phyloP scores from a whole-genome alignment of 148 eudicot species.

The Hydrangea macrophylla region DNA sequence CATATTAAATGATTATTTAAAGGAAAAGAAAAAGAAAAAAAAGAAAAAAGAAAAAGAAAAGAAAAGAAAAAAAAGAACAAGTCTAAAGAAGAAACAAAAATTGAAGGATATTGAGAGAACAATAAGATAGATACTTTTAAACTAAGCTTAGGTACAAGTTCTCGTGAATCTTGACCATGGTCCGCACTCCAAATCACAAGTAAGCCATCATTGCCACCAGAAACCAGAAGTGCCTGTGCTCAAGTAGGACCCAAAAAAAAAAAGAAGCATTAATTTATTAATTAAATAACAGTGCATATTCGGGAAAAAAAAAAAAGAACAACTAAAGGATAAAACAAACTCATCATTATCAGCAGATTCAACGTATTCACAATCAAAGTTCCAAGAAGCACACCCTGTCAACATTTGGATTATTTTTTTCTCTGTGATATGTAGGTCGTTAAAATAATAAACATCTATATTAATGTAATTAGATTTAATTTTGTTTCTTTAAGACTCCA shows the following conservation, averaged over 20 bases:
- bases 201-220: slow-evolving; percentile 97
- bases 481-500: background rate
- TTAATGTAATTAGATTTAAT: background rate
- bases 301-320: background rate
- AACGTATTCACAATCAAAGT: background rate
- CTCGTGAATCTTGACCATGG: slow-evolving; percentile 86
- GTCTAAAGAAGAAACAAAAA: background rate
- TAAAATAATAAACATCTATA: too few relatives aligned
- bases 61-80: background rate
- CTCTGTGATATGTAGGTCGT: too few relatives aligned
- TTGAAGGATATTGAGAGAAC: background rate
- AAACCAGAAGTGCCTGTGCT: slow-evolving; percentile 84
- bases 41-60: background rate
- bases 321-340: background rate
- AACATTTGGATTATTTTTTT: too few relatives aligned
- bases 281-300: background rate
- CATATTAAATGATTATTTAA: background rate
- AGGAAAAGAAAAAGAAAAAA: background rate
- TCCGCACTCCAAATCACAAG: slow-evolving; percentile 93
- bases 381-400: too few relatives aligned
- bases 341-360: background rate
- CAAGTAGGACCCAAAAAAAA: slow-evolving; percentile 14
- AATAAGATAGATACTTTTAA: slow-evolving; percentile 55
- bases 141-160: slow-evolving; percentile 90
- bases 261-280: background rate